Percentiles rank a stretch among this genome's conserved stretches.
Conservation (phyloP, 306 rosid genomes). For the Sicyos edulis region DNA sequence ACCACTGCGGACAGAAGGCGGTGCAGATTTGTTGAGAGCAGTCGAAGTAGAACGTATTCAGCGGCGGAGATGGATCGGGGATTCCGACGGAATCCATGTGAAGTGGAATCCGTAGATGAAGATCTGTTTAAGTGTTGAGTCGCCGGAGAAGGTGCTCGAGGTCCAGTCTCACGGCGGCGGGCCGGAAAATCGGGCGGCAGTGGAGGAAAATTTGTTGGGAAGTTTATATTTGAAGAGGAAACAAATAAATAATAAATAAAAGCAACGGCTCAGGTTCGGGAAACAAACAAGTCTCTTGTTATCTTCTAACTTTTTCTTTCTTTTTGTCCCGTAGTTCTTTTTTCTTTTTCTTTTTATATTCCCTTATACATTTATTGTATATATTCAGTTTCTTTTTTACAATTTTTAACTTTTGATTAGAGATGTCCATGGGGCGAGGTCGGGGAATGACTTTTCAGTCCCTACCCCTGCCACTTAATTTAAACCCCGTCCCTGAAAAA, state of each 20-base stretch:
- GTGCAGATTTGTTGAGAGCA: slow-evolving; percentile 69
- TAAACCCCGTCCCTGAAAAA: too few species aligned
- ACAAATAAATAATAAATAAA: slow-evolving; percentile 27
- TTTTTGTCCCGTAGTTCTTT: slow-evolving; percentile 18
- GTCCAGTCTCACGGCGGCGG: neutral
- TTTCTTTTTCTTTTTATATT: neutral
- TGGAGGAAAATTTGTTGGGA: too few species aligned
- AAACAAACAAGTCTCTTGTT: slow-evolving; percentile 23
- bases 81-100: slow-evolving; percentile 36
- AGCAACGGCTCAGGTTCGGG: slow-evolving; percentile 30
- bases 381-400: too few species aligned
- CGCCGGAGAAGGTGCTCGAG: neutral
- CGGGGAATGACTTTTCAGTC: too few species aligned
- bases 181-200: neutral
- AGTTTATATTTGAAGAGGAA: slow-evolving; percentile 33
- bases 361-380: neutral
- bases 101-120: neutral
- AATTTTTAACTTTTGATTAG: too few species aligned
- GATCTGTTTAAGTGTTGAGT: neutral
- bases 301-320: neutral
- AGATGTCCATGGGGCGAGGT: too few species aligned
- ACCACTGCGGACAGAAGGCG: slow-evolving; percentile 71
- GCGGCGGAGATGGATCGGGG: slow-evolving; percentile 43
- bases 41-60: slow-evolving; percentile 32
- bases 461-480: too few species aligned